Conservation (phyloP, 2,329 filamentous ascomycete genomes). For the Colletotrichum sp. region DNA sequence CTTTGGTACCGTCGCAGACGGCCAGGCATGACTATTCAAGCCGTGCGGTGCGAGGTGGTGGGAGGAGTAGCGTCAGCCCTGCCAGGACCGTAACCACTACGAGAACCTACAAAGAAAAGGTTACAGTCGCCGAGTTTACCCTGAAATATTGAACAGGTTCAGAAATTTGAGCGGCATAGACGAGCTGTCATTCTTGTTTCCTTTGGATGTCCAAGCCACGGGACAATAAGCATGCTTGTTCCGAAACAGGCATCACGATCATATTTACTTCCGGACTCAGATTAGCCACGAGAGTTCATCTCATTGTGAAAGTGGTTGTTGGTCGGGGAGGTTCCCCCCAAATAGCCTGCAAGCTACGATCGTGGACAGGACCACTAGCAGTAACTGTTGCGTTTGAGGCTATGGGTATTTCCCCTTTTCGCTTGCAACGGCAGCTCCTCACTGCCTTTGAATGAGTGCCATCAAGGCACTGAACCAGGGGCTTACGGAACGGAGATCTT, state of each 20-base stretch:
- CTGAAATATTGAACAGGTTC: rapidly evolving
- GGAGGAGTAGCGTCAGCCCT: not conserved
- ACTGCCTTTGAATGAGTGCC: not conserved
- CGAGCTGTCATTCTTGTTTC: not conserved
- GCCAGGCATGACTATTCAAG: not conserved
- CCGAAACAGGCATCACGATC: not conserved
- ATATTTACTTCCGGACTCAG: not conserved
- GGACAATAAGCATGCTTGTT: not conserved
- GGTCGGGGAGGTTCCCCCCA: not conserved
- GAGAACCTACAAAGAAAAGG: not conserved
- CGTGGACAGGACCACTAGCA: not conserved
- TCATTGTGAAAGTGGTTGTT: not conserved
- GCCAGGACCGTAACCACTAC: not conserved
- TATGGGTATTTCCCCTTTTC: not conserved
- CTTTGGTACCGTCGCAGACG: not conserved
- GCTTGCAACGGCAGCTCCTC: not conserved
- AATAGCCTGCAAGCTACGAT: not conserved
- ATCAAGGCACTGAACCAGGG: rapidly evolving
- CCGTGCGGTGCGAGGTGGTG: not conserved
- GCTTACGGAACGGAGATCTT: not conserved
- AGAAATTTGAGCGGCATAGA: not conserved
- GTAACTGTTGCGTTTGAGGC: not conserved
- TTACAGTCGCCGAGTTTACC: not conserved
- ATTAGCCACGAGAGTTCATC: not conserved
- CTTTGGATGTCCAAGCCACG: not conserved